Evolutionary conservation across 2,329 filamentous ascomycete species (phyloP).

Genomic region (Colletotrichum tropicale): DNA sequence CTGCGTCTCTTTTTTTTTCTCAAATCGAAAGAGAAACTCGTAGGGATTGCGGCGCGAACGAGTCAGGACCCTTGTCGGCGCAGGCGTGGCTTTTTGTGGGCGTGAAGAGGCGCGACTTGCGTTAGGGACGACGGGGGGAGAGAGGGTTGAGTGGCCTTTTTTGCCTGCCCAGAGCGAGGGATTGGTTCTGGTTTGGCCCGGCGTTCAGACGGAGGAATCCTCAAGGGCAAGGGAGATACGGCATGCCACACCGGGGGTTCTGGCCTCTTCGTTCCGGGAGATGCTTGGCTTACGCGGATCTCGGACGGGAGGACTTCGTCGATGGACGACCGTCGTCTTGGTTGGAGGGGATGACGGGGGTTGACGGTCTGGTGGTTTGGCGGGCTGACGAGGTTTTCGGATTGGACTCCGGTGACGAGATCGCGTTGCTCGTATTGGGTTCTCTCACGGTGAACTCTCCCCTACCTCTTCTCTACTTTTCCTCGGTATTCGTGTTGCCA

Average conservation of each 20-base stretch:
- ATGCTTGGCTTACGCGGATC: not conserved
- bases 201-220: not conserved
- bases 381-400: not conserved
- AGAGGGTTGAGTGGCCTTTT: not conserved
- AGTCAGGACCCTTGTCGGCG: conserved; percentile 13
- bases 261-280: not conserved
- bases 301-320: not conserved
- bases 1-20: not conserved
- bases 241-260: not conserved
- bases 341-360: not conserved
- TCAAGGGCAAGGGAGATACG: not conserved
- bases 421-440: not conserved
- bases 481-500: not conserved
- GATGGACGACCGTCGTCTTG: not conserved
- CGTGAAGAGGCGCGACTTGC: not conserved
- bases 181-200: not conserved
- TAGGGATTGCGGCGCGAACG: not conserved
- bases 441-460: not conserved
- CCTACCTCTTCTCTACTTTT: not conserved
- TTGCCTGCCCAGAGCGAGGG: not conserved
- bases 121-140: not conserved
- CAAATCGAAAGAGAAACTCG: not conserved
- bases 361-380: not conserved
- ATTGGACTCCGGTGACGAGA: not conserved
- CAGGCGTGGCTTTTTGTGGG: conserved; percentile 8